Percentiles rank a stretch among this genome's conserved stretches.
These are phyloP conservation scores for Mortierella sp. DNA, from an alignment of 371 early-diverging fungal species.

Conservation along the genomic window DNA sequence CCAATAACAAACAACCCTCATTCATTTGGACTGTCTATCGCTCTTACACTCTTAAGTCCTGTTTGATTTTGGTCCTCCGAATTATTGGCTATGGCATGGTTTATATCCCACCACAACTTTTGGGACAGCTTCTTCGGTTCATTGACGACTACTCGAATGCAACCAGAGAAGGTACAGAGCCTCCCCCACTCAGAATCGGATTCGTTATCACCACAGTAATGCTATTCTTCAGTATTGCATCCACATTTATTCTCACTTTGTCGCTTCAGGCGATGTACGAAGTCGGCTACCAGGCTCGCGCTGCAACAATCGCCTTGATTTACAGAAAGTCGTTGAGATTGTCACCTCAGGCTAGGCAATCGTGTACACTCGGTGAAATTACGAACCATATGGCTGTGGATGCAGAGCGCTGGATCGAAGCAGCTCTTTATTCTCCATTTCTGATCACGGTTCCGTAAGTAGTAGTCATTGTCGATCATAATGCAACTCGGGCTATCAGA, in stretches of 20 bases:
- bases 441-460: conserved; percentile 32
- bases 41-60: conserved; percentile 7
- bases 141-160: conserved; percentile 34
- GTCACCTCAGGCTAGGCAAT: conserved; percentile 83
- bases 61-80: conserved; percentile 11
- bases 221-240: conserved; percentile 21
- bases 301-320: conserved; percentile 87
- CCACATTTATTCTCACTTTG: conserved; percentile 1
- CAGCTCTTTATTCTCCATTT: conserved; percentile 15
- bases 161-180: conserved; percentile 6
- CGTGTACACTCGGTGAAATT: conserved; percentile 81
- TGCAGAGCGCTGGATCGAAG: conserved; percentile 38
- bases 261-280: conserved; percentile 14
- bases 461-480: no score
- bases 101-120: conserved; percentile 29
- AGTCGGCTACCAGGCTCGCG: conserved; percentile 62
- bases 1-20: conserved; percentile 19
- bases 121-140: conserved; percentile 36
- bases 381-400: conserved; percentile 83
- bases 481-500: no score
- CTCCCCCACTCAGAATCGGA: conserved; percentile 24
- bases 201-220: conserved; percentile 24
- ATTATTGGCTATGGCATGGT: conserved; percentile 3
- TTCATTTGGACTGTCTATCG: conserved; percentile 26
- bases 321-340: conserved; percentile 89